Conservation (phyloP, 305 asterid species). For the Stenogyne calaminthoides region DNA sequence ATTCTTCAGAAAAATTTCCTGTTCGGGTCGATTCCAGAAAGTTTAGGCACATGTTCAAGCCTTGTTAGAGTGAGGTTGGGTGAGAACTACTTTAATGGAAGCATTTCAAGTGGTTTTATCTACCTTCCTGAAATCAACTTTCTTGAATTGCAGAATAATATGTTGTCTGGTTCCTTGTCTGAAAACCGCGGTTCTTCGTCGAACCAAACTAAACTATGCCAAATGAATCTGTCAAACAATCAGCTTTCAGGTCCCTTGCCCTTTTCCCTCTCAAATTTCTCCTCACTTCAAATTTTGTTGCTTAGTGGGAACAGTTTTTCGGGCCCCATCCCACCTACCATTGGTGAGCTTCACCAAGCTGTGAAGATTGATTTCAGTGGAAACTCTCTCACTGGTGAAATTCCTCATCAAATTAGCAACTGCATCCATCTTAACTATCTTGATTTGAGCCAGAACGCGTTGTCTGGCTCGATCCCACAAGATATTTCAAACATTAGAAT, state of each 20-base stretch:
- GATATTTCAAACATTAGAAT: slow-evolving; percentile 65
- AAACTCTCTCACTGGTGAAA: slow-evolving; percentile 65
- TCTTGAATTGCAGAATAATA: slow-evolving; percentile 81
- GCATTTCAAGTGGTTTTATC: slow-evolving; percentile 73
- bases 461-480: slow-evolving; percentile 73
- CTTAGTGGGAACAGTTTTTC: slow-evolving; percentile 73
- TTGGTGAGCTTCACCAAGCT: slow-evolving; percentile 70
- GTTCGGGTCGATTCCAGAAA: slow-evolving; percentile 78
- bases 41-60: slow-evolving; percentile 68
- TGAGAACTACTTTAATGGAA: slow-evolving; percentile 82
- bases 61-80: slow-evolving; percentile 90
- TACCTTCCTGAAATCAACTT: slow-evolving; percentile 80
- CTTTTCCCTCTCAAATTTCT: slow-evolving; percentile 59
- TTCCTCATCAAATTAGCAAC: slow-evolving; percentile 70
- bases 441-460: slow-evolving; percentile 79
- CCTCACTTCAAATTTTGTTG: slow-evolving; percentile 70
- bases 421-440: slow-evolving; percentile 74
- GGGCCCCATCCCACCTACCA: slow-evolving; percentile 73
- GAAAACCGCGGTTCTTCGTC: slow-evolving; percentile 48
- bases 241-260: slow-evolving; percentile 74
- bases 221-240: slow-evolving; percentile 81
- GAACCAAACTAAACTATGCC: slow-evolving; percentile 54
- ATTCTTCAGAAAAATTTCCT: slow-evolving; percentile 76
- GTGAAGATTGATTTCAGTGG: slow-evolving; percentile 75
- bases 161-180: slow-evolving; percentile 67